Conservation (phyloP, 306 rosid species). For the Vachellia collinsii region DNA sequence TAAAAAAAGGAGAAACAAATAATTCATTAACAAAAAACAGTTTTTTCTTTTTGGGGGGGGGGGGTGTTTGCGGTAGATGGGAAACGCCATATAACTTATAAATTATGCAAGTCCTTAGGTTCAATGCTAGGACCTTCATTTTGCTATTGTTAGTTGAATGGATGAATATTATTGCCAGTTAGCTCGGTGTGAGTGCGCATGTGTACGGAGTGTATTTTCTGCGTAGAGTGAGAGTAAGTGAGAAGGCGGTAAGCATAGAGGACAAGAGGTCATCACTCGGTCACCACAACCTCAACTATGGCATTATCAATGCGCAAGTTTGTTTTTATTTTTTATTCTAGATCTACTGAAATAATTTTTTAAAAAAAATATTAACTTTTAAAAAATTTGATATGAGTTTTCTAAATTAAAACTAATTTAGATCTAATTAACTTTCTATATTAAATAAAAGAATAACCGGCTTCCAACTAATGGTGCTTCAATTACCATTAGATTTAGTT, state of each 20-base stretch:
- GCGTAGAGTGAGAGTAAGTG: constrained; percentile 34
- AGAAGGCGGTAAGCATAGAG: constrained; percentile 34
- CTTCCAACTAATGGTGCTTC: constrained; percentile 40
- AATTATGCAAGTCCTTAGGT: constrained; percentile 60
- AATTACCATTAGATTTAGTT: constrained; percentile 35
- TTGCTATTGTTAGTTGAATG: constrained; percentile 60
- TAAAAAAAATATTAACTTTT: too few relatives aligned
- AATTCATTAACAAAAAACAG: constrained; percentile 29
- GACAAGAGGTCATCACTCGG: background rate
- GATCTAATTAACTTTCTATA: too few relatives aligned
- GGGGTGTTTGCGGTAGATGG: too few relatives aligned
- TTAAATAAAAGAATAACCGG: too few relatives aligned
- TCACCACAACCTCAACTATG: constrained; percentile 14
- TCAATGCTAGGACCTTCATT: constrained; percentile 54
- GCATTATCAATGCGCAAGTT: constrained; percentile 39
- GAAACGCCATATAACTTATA: constrained; percentile 54
- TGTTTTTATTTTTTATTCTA: too few relatives aligned
- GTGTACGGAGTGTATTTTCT: constrained; percentile 41
- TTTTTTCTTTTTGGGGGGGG: too few relatives aligned
- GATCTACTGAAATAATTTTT: too few relatives aligned
- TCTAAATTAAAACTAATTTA: too few relatives aligned
- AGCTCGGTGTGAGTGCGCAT: constrained; percentile 59
- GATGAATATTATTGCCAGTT: constrained; percentile 72
- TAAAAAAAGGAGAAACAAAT: constrained; percentile 8
- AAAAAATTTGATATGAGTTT: too few relatives aligned